Conservation (phyloP, 331 rosid species). For the Pyracantha coccinea region DNA sequence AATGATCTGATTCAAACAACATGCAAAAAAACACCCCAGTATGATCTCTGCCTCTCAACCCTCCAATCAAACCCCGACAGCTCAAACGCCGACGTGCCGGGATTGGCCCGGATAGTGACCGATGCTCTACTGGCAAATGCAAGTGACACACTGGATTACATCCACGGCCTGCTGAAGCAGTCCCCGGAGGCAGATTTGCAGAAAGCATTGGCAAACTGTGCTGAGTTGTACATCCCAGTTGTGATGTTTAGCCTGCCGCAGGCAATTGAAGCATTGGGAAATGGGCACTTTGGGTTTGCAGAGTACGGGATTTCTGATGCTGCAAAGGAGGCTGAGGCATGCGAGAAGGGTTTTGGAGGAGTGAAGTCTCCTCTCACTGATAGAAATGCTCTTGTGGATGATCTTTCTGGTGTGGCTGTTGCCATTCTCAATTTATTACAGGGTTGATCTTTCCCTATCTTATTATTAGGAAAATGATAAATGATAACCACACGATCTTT, state of each 20-base stretch:
- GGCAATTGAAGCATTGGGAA: constrained; percentile 55
- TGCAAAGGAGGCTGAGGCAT: constrained; percentile 44
- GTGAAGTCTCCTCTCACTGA: constrained; percentile 35
- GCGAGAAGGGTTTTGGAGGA: constrained; percentile 44
- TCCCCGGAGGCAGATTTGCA: constrained; percentile 39
- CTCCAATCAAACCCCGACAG: constrained; percentile 43
- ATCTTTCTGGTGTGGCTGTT: constrained; percentile 47
- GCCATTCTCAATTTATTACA: constrained; percentile 46
- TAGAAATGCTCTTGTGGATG: constrained; percentile 36
- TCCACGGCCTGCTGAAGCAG: constrained; percentile 37
- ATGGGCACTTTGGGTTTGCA: constrained; percentile 53
- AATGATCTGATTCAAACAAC: constrained; percentile 33
- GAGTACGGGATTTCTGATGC: constrained; percentile 52
- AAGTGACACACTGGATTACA: constrained; percentile 33
- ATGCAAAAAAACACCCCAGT: constrained; percentile 51
- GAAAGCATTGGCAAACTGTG: constrained; percentile 59
- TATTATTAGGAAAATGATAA: neutral
- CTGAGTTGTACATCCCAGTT: constrained; percentile 57
- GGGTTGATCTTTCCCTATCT: constrained; percentile 20
- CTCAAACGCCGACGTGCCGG: constrained; percentile 40
- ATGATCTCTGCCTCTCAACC: constrained; percentile 45
- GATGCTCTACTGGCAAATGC: constrained; percentile 30
- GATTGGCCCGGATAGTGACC: constrained; percentile 40
- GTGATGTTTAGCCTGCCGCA: constrained; percentile 68
- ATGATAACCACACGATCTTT: no score